phyloP scores from a whole-genome alignment of 2,329 filamentous ascomycete species.

The Aureobasidium pullulans region DNA sequence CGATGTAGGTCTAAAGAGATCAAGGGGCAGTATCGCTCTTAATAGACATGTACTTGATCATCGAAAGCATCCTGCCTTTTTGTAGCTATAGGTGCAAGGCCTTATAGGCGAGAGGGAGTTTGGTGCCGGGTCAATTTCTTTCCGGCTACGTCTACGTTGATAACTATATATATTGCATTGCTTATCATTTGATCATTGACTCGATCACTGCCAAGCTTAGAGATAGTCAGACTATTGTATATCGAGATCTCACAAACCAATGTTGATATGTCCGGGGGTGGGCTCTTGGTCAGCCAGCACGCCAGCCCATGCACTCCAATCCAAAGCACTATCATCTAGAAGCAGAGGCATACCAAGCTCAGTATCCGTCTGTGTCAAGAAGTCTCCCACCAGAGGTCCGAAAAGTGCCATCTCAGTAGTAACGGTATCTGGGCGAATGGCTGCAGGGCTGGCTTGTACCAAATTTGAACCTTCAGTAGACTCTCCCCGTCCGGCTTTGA shows the following conservation, averaged over 20 bases:
- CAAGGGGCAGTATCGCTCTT: too few relatives aligned
- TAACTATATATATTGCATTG: too few relatives aligned
- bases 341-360: conserved; percentile 10
- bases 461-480: background rate
- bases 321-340: conserved; percentile 7
- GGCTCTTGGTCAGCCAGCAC: conserved; percentile 9
- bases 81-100: too few relatives aligned
- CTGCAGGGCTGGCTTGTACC: background rate
- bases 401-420: conserved; percentile 11
- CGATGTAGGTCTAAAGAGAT: too few relatives aligned
- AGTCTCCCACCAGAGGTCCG: conserved; percentile 7
- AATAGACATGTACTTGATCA: too few relatives aligned
- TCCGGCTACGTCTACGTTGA: too few relatives aligned
- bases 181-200: too few relatives aligned
- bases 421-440: conserved; percentile 1
- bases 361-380: conserved; percentile 11
- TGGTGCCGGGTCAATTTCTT: too few relatives aligned
- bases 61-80: too few relatives aligned
- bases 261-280: conserved; percentile 7
- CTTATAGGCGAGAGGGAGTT: too few relatives aligned
- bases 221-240: too few relatives aligned
- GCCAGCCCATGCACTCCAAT: conserved; percentile 9
- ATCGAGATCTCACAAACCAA: background rate
- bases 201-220: too few relatives aligned
- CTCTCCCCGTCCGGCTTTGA: conserved; percentile 3